Evolutionary conservation across 2,329 filamentous ascomycete genomes (phyloP).

Genomic region (Raffaelea arxii): DNA sequence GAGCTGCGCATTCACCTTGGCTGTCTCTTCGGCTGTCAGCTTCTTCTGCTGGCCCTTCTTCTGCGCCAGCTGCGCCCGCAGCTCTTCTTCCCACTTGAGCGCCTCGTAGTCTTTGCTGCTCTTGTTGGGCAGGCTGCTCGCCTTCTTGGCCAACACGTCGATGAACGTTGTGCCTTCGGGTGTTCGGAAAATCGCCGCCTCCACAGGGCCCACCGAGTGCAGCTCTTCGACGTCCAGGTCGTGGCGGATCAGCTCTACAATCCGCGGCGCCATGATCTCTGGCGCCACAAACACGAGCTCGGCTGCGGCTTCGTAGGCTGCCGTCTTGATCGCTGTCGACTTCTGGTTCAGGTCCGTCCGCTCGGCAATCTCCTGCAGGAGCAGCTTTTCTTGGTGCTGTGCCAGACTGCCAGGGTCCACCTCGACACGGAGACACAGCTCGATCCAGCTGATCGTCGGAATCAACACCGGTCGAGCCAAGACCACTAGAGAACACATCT

Average conservation of each 20-base stretch:
- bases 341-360: constrained; percentile 40
- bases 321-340: constrained; percentile 44
- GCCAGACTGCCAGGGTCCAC: constrained; percentile 77
- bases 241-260: constrained; percentile 62
- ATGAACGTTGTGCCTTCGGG: constrained; percentile 82
- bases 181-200: constrained; percentile 87
- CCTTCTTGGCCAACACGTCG: constrained; percentile 81
- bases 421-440: constrained; percentile 68
- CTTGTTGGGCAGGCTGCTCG: constrained; percentile 64
- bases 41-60: constrained; percentile 92
- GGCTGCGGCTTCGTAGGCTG: constrained; percentile 75
- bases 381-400: constrained; percentile 47
- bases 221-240: constrained; percentile 67
- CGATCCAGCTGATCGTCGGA: constrained; percentile 77
- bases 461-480: constrained; percentile 71
- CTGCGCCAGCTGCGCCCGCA: constrained; percentile 75
- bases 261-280: constrained; percentile 62
- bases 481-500: constrained; percentile 69
- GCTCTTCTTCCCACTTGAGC: constrained; percentile 92
- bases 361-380: constrained; percentile 57
- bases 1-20: constrained; percentile 84
- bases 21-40: constrained; percentile 76
- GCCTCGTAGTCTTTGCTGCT: constrained; percentile 93
- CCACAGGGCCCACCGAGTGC: constrained; percentile 66
- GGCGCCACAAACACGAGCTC: constrained; percentile 92